Conservation (phyloP, 179 eudicot species). For the Heliamphora pulchella region DNA sequence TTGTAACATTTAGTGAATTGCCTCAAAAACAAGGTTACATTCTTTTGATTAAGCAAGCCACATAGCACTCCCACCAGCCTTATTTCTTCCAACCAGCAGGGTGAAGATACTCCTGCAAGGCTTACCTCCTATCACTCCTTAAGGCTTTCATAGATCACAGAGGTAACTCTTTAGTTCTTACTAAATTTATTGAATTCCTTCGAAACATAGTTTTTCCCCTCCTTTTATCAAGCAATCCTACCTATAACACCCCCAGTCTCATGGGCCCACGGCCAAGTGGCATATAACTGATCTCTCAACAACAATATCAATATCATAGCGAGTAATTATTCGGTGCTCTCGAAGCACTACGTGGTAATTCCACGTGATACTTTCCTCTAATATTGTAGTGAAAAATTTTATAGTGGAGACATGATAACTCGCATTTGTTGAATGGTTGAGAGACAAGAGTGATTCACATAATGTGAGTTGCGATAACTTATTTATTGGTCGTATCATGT, state of each 20-base stretch:
- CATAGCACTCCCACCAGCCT: background rate
- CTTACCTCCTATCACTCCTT: constrained; percentile 9
- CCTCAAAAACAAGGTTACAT: background rate
- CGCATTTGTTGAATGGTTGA: too few relatives aligned
- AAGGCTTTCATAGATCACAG: background rate
- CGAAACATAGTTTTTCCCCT: background rate
- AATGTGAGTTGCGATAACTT: too few relatives aligned
- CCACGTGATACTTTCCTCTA: too few relatives aligned
- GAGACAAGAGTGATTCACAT: too few relatives aligned
- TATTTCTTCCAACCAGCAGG: background rate
- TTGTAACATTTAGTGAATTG: background rate
- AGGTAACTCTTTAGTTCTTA: background rate
- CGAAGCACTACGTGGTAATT: too few relatives aligned
- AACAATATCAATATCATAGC: background rate
- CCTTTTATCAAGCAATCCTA: background rate
- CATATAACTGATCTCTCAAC: background rate
- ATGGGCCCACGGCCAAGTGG: background rate
- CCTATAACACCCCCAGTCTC: background rate
- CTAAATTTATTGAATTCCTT: background rate
- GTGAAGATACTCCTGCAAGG: background rate
- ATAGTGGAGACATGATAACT: too few relatives aligned
- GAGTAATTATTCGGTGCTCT: too few relatives aligned
- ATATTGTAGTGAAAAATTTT: too few relatives aligned
- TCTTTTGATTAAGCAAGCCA: background rate
- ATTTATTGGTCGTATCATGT: too few relatives aligned